Conservation (phyloP, 176 grass and related monocot genomes). For the Secale cereale region DNA sequence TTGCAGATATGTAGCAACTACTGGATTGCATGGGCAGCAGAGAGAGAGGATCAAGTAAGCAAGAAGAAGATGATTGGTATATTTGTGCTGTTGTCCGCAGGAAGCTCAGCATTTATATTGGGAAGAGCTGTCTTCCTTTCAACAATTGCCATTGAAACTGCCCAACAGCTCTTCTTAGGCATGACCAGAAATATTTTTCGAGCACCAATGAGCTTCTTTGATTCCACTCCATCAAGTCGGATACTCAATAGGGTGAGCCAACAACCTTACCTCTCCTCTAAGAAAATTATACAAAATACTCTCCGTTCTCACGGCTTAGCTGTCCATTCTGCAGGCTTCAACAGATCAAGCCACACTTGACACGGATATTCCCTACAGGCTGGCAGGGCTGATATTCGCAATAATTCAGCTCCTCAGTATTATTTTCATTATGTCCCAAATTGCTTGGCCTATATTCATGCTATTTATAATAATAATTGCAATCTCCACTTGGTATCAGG, state of each 20-base stretch:
- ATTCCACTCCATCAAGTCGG: conserved; percentile 72
- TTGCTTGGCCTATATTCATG: conserved; percentile 83
- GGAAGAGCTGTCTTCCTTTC: conserved; percentile 71
- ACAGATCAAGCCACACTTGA: conserved; percentile 86
- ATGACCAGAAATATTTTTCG: conserved; percentile 67
- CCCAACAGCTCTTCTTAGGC: conserved; percentile 64
- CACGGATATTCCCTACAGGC: conserved; percentile 87
- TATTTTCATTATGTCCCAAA: conserved; percentile 86
- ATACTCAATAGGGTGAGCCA: conserved; percentile 84
- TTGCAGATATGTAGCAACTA: conserved; percentile 91
- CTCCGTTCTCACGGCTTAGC: not conserved
- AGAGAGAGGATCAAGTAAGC: conserved; percentile 52
- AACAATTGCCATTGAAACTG: conserved; percentile 78
- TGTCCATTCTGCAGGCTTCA: conserved; percentile 58
- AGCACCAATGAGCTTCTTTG: conserved; percentile 80
- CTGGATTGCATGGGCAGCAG: conserved; percentile 88
- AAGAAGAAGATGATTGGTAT: conserved; percentile 67
- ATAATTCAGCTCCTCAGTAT: conserved; percentile 82
- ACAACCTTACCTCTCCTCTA: not conserved
- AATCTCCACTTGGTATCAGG: conserved; percentile 88
- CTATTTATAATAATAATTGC: conserved; percentile 61
- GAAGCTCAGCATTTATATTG: conserved; percentile 76
- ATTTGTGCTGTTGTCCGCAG: conserved; percentile 64
- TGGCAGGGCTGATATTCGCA: conserved; percentile 84
- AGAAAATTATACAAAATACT: not conserved